These are phyloP conservation scores for Aspergillus aculeatinus DNA, from an alignment of 2,329 filamentous ascomycete genomes.

Conservation along the genomic window DNA sequence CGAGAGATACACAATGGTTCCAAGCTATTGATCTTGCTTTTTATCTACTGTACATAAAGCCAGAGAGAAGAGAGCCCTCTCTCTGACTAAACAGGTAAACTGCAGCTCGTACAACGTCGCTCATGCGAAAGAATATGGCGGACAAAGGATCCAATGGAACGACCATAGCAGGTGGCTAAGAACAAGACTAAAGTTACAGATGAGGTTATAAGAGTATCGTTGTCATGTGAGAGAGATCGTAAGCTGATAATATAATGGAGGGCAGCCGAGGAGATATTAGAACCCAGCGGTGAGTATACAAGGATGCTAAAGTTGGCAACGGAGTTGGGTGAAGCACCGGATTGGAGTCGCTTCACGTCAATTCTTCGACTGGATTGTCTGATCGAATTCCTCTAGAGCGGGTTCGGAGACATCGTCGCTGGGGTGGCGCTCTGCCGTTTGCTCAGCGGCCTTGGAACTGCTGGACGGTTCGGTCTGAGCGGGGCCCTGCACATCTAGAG, in stretches of 20 bases:
- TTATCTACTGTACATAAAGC: constrained; percentile 20
- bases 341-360: constrained; percentile 15
- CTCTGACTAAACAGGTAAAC: not conserved
- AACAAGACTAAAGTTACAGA: constrained; percentile 3
- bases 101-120: not conserved
- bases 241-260: constrained; percentile 1
- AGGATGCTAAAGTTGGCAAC: constrained; percentile 2
- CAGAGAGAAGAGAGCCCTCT: not conserved
- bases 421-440: constrained; percentile 20
- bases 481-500: constrained; percentile 29
- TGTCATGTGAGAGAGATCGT: constrained; percentile 10
- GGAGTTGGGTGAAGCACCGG: not conserved
- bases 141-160: not conserved
- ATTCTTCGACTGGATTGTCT: constrained; percentile 36
- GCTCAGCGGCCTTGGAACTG: constrained; percentile 25
- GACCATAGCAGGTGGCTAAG: not conserved
- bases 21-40: constrained; percentile 1
- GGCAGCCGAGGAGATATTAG: constrained; percentile 4
- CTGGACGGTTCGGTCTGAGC: constrained; percentile 12
- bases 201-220: not conserved
- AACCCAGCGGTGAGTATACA: constrained; percentile 1
- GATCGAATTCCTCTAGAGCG: constrained; percentile 52
- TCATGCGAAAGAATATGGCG: not conserved
- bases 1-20: not conserved
- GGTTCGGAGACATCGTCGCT: constrained; percentile 47